Percentiles rank a stretch among this genome's conserved stretches.
Conservation (phyloP, 331 rosid species). For the Telfairia occidentalis region DNA sequence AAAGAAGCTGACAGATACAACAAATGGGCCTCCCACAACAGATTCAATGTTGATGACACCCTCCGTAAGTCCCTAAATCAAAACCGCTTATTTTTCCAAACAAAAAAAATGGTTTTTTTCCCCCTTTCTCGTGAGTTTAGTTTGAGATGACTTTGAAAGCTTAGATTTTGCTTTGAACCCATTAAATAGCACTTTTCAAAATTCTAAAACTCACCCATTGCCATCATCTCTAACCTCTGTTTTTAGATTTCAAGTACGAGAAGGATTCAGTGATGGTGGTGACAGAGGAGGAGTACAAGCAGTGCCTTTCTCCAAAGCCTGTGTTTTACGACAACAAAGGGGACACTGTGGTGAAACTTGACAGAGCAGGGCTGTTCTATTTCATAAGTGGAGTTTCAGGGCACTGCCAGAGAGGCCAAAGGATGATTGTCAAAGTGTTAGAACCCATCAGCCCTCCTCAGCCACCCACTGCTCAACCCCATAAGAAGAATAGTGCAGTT, state of each 20-base stretch:
- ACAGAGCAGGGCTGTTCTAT: slow-evolving; percentile 52
- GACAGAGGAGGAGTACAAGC: slow-evolving; percentile 53
- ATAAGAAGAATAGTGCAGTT: background rate
- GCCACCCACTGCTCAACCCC: background rate
- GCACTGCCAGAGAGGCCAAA: slow-evolving; percentile 66
- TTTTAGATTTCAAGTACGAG: slow-evolving; percentile 44
- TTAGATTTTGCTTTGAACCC: too few relatives aligned
- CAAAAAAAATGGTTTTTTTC: too few relatives aligned
- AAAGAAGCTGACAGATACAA: slow-evolving; percentile 28
- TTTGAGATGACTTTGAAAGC: too few relatives aligned
- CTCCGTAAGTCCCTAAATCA: slow-evolving; percentile 39
- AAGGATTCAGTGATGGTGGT: slow-evolving; percentile 72
- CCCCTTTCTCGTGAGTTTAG: too few relatives aligned
- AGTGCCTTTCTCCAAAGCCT: slow-evolving; percentile 50
- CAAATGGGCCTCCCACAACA: slow-evolving; percentile 65
- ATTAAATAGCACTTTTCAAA: too few relatives aligned
- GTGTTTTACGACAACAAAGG: slow-evolving; percentile 58
- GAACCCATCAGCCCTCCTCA: slow-evolving; percentile 9
- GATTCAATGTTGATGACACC: slow-evolving; percentile 55
- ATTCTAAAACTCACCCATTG: too few relatives aligned
- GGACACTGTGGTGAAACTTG: slow-evolving; percentile 28
- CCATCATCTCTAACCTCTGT: too few relatives aligned
- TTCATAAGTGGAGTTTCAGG: slow-evolving; percentile 83
- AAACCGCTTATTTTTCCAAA: background rate
- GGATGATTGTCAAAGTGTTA: slow-evolving; percentile 63